A percentile compares a stretch with the other conserved stretches of the same genome.
Evolutionary conservation across 225 moss, liverwort and hornwort species (phyloP).

Genomic region (Ulota crispa): DNA sequence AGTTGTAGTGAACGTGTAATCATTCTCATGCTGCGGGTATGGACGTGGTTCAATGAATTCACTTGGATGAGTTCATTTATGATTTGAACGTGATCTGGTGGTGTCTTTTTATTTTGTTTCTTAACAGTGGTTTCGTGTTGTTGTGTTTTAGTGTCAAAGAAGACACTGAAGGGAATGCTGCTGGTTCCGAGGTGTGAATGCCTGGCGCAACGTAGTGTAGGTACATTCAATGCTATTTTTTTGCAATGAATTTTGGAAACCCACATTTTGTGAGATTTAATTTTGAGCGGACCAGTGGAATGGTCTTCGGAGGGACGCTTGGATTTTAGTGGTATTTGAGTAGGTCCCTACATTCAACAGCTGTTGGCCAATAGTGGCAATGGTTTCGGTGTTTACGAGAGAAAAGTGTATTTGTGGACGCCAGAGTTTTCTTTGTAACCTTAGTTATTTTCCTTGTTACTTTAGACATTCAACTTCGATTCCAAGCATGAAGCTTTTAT

Average conservation of each 20-base stretch:
- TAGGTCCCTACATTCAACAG: slow-evolving; percentile 28
- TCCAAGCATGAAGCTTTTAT: slow-evolving; percentile 1
- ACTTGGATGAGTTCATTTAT: not conserved
- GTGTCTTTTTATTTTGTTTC: not conserved
- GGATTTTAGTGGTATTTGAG: slow-evolving; percentile 16
- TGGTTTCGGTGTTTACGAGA: slow-evolving; percentile 31
- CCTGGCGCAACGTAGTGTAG: slow-evolving; percentile 22
- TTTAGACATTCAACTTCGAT: slow-evolving; percentile 27
- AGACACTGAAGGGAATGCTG: slow-evolving; percentile 3
- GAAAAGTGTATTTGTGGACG: slow-evolving; percentile 40
- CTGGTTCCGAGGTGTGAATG: slow-evolving; percentile 27
- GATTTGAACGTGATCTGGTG: not conserved
- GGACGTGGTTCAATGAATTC: not conserved
- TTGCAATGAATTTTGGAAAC: slow-evolving; percentile 32
- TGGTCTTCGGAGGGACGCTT: slow-evolving; percentile 27
- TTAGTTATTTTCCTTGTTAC: slow-evolving; percentile 20
- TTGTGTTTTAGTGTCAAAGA: slow-evolving; percentile 23
- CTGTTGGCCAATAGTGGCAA: slow-evolving; percentile 31
- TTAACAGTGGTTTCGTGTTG: not conserved
- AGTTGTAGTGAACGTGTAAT: too few relatives aligned
- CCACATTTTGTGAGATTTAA: slow-evolving; percentile 42
- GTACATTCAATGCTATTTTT: slow-evolving; percentile 28
- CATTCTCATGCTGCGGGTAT: not conserved
- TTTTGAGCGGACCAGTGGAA: slow-evolving; percentile 20
- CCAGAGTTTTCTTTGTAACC: slow-evolving; percentile 26